Evolutionary conservation across 768 basidiomycete genomes (phyloP).

Genomic region (Auricularia heimuer): DNA sequence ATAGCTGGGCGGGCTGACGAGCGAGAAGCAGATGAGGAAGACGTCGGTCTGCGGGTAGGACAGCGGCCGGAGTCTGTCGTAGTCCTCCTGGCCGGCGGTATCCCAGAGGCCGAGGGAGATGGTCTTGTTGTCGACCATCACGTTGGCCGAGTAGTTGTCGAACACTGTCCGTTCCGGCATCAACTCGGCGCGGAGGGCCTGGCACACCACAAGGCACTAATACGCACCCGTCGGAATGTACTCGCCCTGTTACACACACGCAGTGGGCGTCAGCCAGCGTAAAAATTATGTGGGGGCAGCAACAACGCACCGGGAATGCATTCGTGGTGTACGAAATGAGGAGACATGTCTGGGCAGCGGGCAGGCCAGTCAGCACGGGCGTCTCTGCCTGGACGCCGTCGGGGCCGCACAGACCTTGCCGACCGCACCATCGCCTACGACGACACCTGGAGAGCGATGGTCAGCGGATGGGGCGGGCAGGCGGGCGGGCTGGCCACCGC

Average conservation of each 20-base stretch:
- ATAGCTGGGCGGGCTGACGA: conserved; percentile 95
- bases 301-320: conserved; percentile 74
- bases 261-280: conserved; percentile 12
- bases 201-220: conserved; percentile 6
- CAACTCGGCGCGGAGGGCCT: conserved; percentile 4
- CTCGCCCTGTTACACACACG: conserved; percentile 56
- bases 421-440: conserved; percentile 97
- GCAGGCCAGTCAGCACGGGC: conserved; percentile 11
- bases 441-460: conserved; percentile 60
- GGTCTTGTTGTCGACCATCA: conserved; percentile 98
- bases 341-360: conserved; percentile 72
- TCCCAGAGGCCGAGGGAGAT: conserved; percentile 98
- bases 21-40: conserved; percentile 97
- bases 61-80: conserved; percentile 92
- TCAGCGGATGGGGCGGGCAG: conserved; percentile 6
- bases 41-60: conserved; percentile 99
- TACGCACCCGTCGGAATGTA: conserved; percentile 85
- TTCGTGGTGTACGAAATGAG: conserved; percentile 99
- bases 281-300: conserved; percentile 4
- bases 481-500: background rate
- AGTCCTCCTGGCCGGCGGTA: conserved; percentile 99
- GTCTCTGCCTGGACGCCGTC: too few species aligned
- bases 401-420: conserved; percentile 63
- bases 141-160: conserved; percentile 97
- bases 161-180: conserved; percentile 51